A percentile compares a stretch with the other conserved stretches of the same genome.
phyloP scores from a whole-genome alignment of 768 basidiomycete species.

The Panellus pusillus region DNA sequence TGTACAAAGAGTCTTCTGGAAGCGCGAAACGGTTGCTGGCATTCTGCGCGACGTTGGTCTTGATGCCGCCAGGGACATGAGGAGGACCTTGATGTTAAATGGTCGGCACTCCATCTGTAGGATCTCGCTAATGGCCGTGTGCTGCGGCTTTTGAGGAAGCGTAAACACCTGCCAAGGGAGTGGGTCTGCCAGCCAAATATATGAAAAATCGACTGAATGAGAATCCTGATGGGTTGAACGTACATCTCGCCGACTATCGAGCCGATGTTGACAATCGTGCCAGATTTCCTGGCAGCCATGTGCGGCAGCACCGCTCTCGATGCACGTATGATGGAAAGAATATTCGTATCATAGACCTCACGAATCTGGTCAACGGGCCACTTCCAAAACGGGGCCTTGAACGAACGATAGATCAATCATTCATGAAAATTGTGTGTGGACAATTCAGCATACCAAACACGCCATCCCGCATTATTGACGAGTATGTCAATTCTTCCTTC shows the following conservation, averaged over 20 bases:
- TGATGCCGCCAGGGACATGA: constrained; percentile 1
- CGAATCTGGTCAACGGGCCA: not conserved
- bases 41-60: constrained; percentile 2
- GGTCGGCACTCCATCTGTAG: constrained; percentile 9
- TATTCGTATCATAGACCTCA: constrained; percentile 3
- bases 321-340: not conserved
- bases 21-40: not conserved
- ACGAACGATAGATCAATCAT: too few species aligned
- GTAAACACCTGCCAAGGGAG: constrained; percentile 5
- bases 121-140: not conserved
- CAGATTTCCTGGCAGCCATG: constrained; percentile 1
- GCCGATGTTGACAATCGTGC: constrained; percentile 4
- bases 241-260: constrained; percentile 6
- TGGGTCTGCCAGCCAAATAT: not conserved
- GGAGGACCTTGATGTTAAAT: constrained; percentile 1
- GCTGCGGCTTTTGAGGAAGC: constrained; percentile 3
- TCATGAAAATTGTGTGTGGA: too few species aligned
- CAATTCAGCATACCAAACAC: not conserved
- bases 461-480: constrained; percentile 7
- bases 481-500: not conserved
- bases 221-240: too few species aligned
- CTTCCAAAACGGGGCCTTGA: constrained; percentile 1
- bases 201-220: too few species aligned
- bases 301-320: not conserved
- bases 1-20: not conserved